These are phyloP conservation scores for Ceratocystis cacaofunesta DNA, from an alignment of 2,329 filamentous ascomycete genomes.

Conservation along the genomic window DNA sequence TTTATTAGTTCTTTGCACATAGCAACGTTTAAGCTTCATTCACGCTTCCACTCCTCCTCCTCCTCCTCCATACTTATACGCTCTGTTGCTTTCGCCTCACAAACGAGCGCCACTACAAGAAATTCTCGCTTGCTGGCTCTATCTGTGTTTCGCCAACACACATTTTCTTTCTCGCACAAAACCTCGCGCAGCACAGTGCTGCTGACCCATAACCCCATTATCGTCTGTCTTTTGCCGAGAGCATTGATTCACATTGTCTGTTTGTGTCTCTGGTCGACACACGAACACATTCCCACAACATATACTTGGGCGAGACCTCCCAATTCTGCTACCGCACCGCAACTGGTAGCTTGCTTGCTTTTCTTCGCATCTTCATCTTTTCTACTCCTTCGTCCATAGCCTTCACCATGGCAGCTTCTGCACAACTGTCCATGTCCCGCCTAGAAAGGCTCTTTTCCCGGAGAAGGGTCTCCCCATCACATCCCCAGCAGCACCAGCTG, in stretches of 20 bases:
- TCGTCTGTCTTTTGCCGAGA: background rate
- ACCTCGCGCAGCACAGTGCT: background rate
- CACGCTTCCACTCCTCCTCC: background rate
- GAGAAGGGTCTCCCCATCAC: conserved; percentile 25
- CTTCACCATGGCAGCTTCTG: conserved; percentile 8
- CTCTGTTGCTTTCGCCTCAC: background rate
- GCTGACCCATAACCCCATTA: background rate
- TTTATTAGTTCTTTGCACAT: background rate
- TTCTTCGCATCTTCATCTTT: background rate
- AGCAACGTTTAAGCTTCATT: background rate
- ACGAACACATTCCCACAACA: background rate
- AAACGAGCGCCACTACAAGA: background rate
- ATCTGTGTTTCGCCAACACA: background rate
- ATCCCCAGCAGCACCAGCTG: conserved; percentile 10
- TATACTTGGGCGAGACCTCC: background rate
- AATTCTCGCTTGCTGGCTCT: background rate
- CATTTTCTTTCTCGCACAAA: no score
- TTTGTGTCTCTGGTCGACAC: background rate
- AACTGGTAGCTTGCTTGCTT: background rate
- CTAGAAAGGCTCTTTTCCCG: conserved; percentile 38
- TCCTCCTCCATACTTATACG: background rate
- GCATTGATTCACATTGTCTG: background rate
- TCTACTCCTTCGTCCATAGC: background rate
- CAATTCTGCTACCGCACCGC: background rate
- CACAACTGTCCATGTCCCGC: conserved; percentile 19